Conservation (phyloP, 2,329 filamentous ascomycete genomes). For the Cephalotrichum gorgonifer region DNA sequence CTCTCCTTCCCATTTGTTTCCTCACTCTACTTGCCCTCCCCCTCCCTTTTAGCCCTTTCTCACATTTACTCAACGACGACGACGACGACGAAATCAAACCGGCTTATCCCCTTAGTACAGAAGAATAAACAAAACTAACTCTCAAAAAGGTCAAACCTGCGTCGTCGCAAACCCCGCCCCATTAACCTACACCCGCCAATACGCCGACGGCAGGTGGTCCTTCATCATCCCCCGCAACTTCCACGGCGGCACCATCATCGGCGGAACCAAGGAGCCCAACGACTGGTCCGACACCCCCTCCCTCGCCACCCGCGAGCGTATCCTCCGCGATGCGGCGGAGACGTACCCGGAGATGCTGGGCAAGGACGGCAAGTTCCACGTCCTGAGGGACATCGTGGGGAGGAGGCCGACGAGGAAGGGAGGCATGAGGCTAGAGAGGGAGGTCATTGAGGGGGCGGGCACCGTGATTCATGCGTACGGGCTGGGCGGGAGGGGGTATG, state of each 20-base stretch:
- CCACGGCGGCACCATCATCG: constrained; percentile 54
- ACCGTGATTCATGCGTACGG: constrained; percentile 45
- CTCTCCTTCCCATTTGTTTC: background rate
- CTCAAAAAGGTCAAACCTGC: constrained; percentile 32
- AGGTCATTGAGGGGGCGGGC: constrained; percentile 20
- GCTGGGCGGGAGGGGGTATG: constrained; percentile 49
- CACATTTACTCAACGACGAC: background rate
- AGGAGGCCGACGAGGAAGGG: constrained; percentile 32
- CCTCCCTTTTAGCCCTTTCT: background rate
- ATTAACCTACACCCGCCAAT: constrained; percentile 47
- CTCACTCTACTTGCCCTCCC: background rate
- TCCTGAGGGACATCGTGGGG: constrained; percentile 33
- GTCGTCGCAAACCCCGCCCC: constrained; percentile 27
- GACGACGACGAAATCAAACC: no score
- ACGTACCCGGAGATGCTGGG: constrained; percentile 23
- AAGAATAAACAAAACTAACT: background rate
- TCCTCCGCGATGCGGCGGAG: constrained; percentile 29
- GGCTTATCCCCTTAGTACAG: background rate
- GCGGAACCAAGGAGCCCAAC: constrained; percentile 52
- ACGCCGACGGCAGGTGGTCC: constrained; percentile 50
- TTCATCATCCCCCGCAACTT: constrained; percentile 53
- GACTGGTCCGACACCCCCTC: constrained; percentile 43
- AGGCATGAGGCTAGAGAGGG: constrained; percentile 42
- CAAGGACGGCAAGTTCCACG: constrained; percentile 15
- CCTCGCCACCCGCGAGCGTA: constrained; percentile 28